Base-by-base conservation (phyloP, 2,329 filamentous ascomycete species). In the Polychaeton citri region DNA sequence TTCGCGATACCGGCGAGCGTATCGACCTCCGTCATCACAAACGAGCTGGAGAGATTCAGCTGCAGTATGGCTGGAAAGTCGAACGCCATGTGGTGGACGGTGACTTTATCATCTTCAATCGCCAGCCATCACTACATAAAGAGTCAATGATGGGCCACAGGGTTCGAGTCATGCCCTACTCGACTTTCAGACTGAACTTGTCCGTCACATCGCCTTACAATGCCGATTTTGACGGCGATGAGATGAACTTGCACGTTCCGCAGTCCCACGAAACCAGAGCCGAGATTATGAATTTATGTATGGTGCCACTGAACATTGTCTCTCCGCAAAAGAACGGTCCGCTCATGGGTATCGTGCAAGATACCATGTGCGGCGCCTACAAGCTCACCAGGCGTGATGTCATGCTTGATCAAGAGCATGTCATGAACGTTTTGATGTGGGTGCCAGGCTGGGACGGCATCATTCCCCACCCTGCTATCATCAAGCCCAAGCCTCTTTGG, bases 71-170 rank as follows among this genome's bases (percentile, higher is more conserved):
- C 33, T 96, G 88, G 88, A 96, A 95, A 58, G 92, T 99, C 21
- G 90, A 99, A 63, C 81, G 90, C 43, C 90, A 99, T 62, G 76
- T 99, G 45, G 79, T 93, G 52, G 85, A 94, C 52, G 88, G 88
- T 39, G 90, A 99, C 61, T 92, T 85, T 47, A 96, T 99, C 63
- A 87, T 98, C 54, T 99, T 99, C 76, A 99, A 98, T 61, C 90
- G 90, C 71, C 90, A 99, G 58, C 90, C 90, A 1, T 99, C 90
- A 21, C 70, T 99, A 53, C 90, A 99, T 71, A 99, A 99, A 63
- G 90, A 98, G 58, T 98, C 90, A 41, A 99, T 98, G 90, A 98
- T 98, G 92, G 90, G 85, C 61, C 90, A 99, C 63, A 79, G 85
- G 50, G 90, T 98, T 44, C 80, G 81, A 41, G 90, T 99, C 42